phyloP scores from a whole-genome alignment of 1,139 yeast genomes.

The Scheffersomyces segobiensis region DNA sequence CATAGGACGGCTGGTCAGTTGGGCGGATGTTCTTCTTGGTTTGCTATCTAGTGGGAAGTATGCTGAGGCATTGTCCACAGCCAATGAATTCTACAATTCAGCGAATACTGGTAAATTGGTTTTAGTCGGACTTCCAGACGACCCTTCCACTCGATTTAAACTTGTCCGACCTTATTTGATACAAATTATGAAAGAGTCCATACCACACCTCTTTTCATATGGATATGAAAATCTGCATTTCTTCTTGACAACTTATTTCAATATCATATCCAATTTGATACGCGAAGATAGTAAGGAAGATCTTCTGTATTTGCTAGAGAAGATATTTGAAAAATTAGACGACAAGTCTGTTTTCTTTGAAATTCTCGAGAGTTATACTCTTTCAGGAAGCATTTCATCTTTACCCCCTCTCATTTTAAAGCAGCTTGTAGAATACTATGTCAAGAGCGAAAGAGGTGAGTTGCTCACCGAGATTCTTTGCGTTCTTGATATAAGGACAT shows the following conservation, averaged over 20 bases:
- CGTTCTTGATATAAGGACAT: conserved; percentile 57
- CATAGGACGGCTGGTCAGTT: conserved; percentile 61
- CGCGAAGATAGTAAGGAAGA: conserved; percentile 10
- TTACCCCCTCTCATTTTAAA: conserved; percentile 67
- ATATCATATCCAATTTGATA: conserved; percentile 22
- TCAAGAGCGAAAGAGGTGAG: conserved; percentile 40
- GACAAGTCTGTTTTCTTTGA: conserved; percentile 45
- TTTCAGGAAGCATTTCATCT: conserved; percentile 41
- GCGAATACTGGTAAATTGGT: conserved; percentile 48
- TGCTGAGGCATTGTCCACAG: conserved; percentile 54
- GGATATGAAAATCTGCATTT: conserved; percentile 15
- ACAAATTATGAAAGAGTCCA: conserved; percentile 55
- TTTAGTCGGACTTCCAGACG: conserved; percentile 55
- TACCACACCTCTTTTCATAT: conserved; percentile 37
- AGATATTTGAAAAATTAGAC: conserved; percentile 50
- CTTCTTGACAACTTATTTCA: conserved; percentile 21
- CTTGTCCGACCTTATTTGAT: conserved; percentile 57
- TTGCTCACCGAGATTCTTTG: conserved; percentile 67
- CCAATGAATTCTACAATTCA: conserved; percentile 51
- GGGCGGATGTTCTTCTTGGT: conserved; percentile 68
- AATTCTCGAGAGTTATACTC: conserved; percentile 51
- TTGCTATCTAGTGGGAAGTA: conserved; percentile 52
- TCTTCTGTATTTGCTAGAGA: conserved; percentile 47
- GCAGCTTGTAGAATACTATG: conserved; percentile 54
- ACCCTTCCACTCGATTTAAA: conserved; percentile 40